Base-by-base conservation (phyloP, 306 rosid species). In the Cicer judaicum region DNA sequence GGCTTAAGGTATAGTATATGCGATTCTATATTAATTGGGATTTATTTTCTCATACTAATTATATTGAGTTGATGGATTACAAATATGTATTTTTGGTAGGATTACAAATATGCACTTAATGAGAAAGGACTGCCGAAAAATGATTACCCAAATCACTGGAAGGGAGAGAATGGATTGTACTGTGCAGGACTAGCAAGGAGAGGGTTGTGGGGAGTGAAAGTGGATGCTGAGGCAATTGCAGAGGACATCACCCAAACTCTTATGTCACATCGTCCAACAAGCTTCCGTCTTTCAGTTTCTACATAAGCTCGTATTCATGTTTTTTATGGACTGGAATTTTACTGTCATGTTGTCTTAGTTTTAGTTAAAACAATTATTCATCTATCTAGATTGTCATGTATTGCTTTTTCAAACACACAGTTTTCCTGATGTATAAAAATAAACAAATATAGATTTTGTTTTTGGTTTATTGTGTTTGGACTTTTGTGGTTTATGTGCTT, bases 111-210 rank as follows among this genome's bases (percentile, higher is more conserved):
- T 47, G 61, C 38, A 13, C 73, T 91, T 0, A 75, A 82, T 13
- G 86, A 81, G 0, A 8, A 72, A 3, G 96, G 96, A 47, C 71
- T 79, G 88, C 96, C 93, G 0, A 88, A 72, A 44, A 79, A 60
- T 12, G 36, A 7, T 7, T 72, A 41, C 7, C 91, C 93, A 3
- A 47, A 19, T 0, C 96, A 88, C 6, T 91, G 89, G 90, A 88
- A 85, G 71, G 93, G 92, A 79, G 82, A 91, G 1, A 57, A 41
- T 6, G 88, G 91, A 0, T 42, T 85, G 5, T 87, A 87, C 14
- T 87, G 91, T 77, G 89, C 78, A 12, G 97, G 92, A 10, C 68
- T 89, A 40, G 38, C 90, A 16, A 75, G 72, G 11, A 84, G 82
- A 60, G 97, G 92, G 39, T 64, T 91, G 0, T 29, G 7, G 14